A percentile compares a stretch with the other conserved stretches of the same genome.
Evolutionary conservation across 1,284 basidiomycete species (phyloP).

Genomic region (Apiotrichum akiyoshidainum): DNA sequence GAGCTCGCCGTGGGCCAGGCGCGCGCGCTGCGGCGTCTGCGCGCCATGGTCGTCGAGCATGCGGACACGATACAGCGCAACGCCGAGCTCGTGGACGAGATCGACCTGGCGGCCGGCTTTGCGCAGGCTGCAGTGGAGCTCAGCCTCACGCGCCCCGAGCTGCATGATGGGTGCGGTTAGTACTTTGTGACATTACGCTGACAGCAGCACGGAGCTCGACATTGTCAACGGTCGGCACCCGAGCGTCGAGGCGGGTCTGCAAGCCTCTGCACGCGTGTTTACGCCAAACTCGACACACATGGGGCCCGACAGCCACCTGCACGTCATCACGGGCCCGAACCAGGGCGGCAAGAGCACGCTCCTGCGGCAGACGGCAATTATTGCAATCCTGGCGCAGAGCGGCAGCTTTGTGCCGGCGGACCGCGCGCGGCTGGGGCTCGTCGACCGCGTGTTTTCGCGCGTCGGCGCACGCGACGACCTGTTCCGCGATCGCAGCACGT

Average conservation of each 20-base stretch:
- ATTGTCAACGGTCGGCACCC: slow-evolving; percentile 84
- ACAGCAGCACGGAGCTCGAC: slow-evolving; percentile 60
- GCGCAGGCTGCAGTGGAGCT: slow-evolving; percentile 77
- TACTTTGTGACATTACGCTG: neutral
- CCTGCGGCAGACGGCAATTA: slow-evolving; percentile 85
- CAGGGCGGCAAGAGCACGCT: slow-evolving; percentile 93
- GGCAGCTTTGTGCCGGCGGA: slow-evolving; percentile 92
- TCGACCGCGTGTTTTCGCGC: slow-evolving; percentile 87
- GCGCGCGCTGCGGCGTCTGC: slow-evolving; percentile 66
- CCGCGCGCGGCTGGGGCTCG: slow-evolving; percentile 71
- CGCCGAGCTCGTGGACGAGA: slow-evolving; percentile 76
- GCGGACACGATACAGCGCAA: slow-evolving; percentile 65
- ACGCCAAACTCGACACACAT: slow-evolving; percentile 76
- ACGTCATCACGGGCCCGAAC: slow-evolving; percentile 90
- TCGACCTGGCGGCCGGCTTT: slow-evolving; percentile 81
- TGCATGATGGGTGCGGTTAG: slow-evolving; percentile 65
- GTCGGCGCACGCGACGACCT: slow-evolving; percentile 96
- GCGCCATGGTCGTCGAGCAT: slow-evolving; percentile 64
- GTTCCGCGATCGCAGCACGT: slow-evolving; percentile 86
- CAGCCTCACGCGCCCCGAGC: slow-evolving; percentile 67
- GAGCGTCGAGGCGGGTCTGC: slow-evolving; percentile 82
- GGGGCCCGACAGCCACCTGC: slow-evolving; percentile 60
- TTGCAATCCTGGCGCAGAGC: slow-evolving; percentile 84
- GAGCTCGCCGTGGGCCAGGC: slow-evolving; percentile 63
- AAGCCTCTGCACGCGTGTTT: slow-evolving; percentile 70